Base-by-base conservation (phyloP, 140 eudicot genomes). In the Flaveria floridana region DNA sequence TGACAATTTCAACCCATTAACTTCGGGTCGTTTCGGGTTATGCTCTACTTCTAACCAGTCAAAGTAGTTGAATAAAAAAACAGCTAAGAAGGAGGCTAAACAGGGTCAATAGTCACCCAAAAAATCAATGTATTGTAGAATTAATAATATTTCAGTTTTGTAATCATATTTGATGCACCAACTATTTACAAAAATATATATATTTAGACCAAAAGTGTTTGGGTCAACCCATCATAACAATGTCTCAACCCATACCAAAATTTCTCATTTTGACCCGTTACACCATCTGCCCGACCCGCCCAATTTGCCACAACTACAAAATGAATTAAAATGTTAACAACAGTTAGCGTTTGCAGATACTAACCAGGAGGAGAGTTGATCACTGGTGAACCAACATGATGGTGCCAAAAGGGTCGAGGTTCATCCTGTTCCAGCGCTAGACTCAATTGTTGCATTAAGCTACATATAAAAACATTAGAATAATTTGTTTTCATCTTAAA, bases 291-390 rank as follows among this genome's bases (percentile, higher is more conserved):
- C 26, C 14, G 16, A 9, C 78, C 44, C n/a, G 26, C 70, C 48
- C 9, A 59, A 44, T 53, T 37, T 71, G 25, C 58, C 21, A 46
- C 77, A 15, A 12, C 34, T 15, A 51, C 2, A 48, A 61, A 26
- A 61, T 4, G 6, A 3, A 30, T 30, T 30, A 30, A 30, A 30
- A 30, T 30, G 6, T 30, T 30, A 16, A 2, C 30, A 64, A 9
- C 11, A 15, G n/a, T 26, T 34, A 65, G n/a, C 46, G 41, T 56
- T 26, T 14, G 28, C 44, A 75, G 58, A 78, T 46, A 76, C 51
- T 64, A 83, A 89, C 96, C 95, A 61, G 98, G 89, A 57, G 98
- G 98, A 55, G 98, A 92, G 85, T 77, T 91, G 77, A 82, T 62
- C 16, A 89, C 26, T 6, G 98, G 98, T 30, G 98, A 92, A 73